Conservation (phyloP, 306 rosid genomes). For the Delonix regia region DNA sequence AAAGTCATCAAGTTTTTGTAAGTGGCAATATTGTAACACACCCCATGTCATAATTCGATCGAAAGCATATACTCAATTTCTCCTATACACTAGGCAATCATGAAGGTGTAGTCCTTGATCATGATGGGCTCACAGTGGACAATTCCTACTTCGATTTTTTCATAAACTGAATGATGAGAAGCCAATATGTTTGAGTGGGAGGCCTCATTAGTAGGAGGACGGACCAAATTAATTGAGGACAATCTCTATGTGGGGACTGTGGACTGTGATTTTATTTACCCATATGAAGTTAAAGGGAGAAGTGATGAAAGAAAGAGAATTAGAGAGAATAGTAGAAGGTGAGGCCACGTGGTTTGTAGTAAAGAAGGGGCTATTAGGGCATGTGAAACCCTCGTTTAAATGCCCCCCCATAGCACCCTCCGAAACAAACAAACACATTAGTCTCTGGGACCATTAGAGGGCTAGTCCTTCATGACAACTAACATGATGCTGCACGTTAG, state of each 20-base stretch:
- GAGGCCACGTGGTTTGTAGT: conserved; percentile 80
- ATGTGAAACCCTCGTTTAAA: conserved; percentile 72
- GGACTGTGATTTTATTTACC: conserved; percentile 2
- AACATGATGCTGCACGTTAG: conserved; percentile 78
- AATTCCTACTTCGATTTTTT: neutral
- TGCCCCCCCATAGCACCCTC: conserved; percentile 56
- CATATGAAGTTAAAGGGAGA: neutral
- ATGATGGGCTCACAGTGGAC: conserved; percentile 2
- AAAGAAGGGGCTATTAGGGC: conserved; percentile 61
- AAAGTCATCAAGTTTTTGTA: conserved; percentile 39
- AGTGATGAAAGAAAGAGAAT: conserved; percentile 15
- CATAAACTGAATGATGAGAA: neutral
- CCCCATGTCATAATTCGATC: conserved; percentile 31
- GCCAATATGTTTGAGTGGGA: neutral
- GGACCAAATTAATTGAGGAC: neutral
- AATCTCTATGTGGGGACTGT: neutral
- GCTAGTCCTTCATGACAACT: conserved; percentile 59
- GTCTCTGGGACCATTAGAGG: conserved; percentile 49
- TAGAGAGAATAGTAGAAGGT: conserved; percentile 30
- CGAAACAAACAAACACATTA: conserved; percentile 40
- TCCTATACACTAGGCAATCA: conserved; percentile 9
- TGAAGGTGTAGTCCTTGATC: conserved; percentile 1
- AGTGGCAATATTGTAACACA: neutral
- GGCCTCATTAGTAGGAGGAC: neutral
- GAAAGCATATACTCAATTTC: neutral